Percentiles rank a stretch among this genome's conserved stretches.
Evolutionary conservation across 1,139 yeast genomes (phyloP).

Genomic region (Barnettozyma hawaiiensis): DNA sequence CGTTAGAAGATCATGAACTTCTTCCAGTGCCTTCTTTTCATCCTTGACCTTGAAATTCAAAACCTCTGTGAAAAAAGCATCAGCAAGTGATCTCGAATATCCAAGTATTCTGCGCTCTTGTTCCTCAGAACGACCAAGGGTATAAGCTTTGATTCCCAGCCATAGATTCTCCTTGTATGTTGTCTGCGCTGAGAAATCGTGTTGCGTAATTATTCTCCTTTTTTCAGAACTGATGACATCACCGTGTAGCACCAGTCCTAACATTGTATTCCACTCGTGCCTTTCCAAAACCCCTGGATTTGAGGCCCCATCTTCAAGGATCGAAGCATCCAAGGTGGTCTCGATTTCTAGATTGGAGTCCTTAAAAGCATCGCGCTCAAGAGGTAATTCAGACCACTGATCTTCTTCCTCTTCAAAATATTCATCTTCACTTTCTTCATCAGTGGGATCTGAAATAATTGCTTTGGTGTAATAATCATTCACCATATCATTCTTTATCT

Average conservation of each 20-base stretch:
- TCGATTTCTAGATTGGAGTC: conserved; percentile 26
- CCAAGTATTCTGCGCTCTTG: conserved; percentile 73
- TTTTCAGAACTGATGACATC: conserved; percentile 92
- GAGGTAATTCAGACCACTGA: conserved; percentile 11
- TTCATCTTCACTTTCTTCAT: conserved; percentile 26
- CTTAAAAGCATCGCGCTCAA: conserved; percentile 9
- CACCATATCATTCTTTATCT: conserved; percentile 54
- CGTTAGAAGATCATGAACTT: conserved; percentile 53
- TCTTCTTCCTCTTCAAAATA: conserved; percentile 15
- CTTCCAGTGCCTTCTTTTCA: conserved; percentile 28
- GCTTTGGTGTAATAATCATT: conserved; percentile 72
- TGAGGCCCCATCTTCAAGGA: conserved; percentile 21
- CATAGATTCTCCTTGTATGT: conserved; percentile 66
- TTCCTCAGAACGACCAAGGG: conserved; percentile 73
- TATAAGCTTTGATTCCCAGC: conserved; percentile 75
- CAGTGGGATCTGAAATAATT: conserved; percentile 33
- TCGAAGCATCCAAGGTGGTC: conserved; percentile 17
- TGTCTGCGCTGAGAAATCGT: conserved; percentile 42
- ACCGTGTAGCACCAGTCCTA: conserved; percentile 84
- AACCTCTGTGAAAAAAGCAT: conserved; percentile 67
- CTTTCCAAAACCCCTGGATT: conserved; percentile 73
- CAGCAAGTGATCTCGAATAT: conserved; percentile 69
- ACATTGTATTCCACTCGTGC: conserved; percentile 94
- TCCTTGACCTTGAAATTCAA: conserved; percentile 50
- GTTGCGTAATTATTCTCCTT: conserved; percentile 59